Evolutionary conservation across 257 asterid species (phyloP), one percentile per base, ranked within the genome.

Genomic region (Capsicum rhomboideum): DNA sequence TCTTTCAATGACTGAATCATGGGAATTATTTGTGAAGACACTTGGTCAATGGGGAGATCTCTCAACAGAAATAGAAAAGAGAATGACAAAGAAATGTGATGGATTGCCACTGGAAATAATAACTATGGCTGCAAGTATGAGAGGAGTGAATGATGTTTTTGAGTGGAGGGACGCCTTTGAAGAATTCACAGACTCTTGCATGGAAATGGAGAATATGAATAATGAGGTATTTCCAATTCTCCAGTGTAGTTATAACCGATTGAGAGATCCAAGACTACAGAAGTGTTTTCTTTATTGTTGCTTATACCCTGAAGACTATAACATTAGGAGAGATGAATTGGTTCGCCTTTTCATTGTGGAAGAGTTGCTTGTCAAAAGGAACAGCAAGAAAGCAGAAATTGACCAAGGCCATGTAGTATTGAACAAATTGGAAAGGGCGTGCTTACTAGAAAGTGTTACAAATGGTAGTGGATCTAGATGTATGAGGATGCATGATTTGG

Each of bases 121-220:
- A 6, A 77, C 85, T 8, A 64, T 83, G 80, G 86, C 85, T 66
- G 87, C 88, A 83, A 83, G 90, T 86, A 88, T 74, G 87, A 85
- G 85, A 42, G 87, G 87, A 37, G 82, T 77, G 54, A 68, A 46
- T 16, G 87, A 80, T 75, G 75, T 88, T 74, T 86, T 83, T 66
- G 88, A 85, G 49, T 85, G 90, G 90, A 85, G 85, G 83, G 90
- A 85, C 0, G 84, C 87, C 3, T 77, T 75, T 26, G 84, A 88
- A 82, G 87, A 88, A 81, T 50, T 86, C 75, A 83, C 59, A 23
- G 80, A 67, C 82, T 86, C 78, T 16, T 85, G 84, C 23, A 79
- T 74, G 85, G 86, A 84, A 21, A 75, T 58, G 9, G 84, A 82
- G 14, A 69, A 81, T 78, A 83, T 83, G 91, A 86, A 80, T 68